phyloP scores from a whole-genome alignment of 306 rosid genomes.

The Begonia fuchsioides region DNA sequence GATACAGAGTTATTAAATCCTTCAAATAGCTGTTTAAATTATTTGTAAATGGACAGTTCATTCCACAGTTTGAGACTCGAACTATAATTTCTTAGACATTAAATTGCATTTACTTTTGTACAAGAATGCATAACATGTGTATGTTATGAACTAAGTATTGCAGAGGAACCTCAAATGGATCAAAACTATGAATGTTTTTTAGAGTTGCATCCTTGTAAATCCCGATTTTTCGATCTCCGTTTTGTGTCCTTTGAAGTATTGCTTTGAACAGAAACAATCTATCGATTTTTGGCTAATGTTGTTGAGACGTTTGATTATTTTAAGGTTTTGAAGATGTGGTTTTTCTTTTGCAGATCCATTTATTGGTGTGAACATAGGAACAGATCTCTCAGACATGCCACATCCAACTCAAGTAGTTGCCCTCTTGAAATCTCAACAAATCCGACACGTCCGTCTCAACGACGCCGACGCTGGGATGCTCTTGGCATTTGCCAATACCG shows the following conservation, averaged over 20 bases:
- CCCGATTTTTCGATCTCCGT: too few relatives aligned
- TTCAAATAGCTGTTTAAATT: too few relatives aligned
- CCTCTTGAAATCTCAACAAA: slow-evolving; percentile 69
- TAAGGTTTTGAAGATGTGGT: slow-evolving; percentile 19
- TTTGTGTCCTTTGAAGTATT: neutral
- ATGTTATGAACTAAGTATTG: too few relatives aligned
- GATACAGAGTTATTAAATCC: too few relatives aligned
- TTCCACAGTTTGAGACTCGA: too few relatives aligned
- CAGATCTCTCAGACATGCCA: slow-evolving; percentile 77
- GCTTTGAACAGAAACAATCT: neutral
- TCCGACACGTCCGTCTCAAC: slow-evolving; percentile 61
- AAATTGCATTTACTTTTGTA: too few relatives aligned
- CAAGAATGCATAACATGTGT: too few relatives aligned
- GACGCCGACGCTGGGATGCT: slow-evolving; percentile 68
- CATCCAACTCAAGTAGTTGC: slow-evolving; percentile 64
- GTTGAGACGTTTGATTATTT: neutral
- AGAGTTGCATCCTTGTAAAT: too few relatives aligned
- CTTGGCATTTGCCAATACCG: slow-evolving; percentile 63
- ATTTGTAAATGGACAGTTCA: too few relatives aligned
- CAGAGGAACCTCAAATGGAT: too few relatives aligned
- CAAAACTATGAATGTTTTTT: too few relatives aligned
- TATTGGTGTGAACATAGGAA: slow-evolving; percentile 73
- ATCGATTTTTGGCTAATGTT: neutral
- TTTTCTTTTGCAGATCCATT: slow-evolving; percentile 46
- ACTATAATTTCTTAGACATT: too few relatives aligned